Percentiles rank a stretch among this genome's conserved stretches.
These are phyloP conservation scores for Rhytidiadelphus loreus DNA, from an alignment of 225 moss, liverwort and hornwort species.

Conservation along the genomic window DNA sequence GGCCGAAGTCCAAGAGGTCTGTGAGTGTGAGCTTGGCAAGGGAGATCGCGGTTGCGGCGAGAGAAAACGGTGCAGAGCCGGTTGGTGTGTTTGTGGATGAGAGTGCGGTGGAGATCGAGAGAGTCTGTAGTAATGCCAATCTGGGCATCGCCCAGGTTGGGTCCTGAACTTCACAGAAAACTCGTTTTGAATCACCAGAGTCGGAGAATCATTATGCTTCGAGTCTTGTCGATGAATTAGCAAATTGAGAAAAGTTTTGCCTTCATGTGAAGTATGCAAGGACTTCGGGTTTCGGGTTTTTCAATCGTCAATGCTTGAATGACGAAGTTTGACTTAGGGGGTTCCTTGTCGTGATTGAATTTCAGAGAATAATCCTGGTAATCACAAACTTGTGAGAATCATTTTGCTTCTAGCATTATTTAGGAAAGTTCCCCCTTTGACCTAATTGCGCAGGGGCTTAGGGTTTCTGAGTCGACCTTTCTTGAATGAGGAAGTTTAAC, in stretches of 20 bases:
- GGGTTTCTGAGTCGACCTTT: no score
- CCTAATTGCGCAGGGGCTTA: not conserved
- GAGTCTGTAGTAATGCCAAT: conserved; percentile 31
- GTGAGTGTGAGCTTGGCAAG: conserved; percentile 42
- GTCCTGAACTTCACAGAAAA: not conserved
- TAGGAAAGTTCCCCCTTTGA: not conserved
- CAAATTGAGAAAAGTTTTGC: not conserved
- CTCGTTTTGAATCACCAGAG: not conserved
- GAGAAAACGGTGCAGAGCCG: conserved; percentile 76
- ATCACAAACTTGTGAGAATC: not conserved
- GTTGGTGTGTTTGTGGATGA: conserved; percentile 93
- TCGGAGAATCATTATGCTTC: not conserved
- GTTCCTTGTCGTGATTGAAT: not conserved
- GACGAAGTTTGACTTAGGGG: not conserved
- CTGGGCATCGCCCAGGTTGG: conserved; percentile 57
- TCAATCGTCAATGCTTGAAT: not conserved
- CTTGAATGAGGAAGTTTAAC: not conserved
- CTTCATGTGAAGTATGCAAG: not conserved
- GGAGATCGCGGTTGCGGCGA: conserved; percentile 65
- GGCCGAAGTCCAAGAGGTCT: conserved; percentile 71
- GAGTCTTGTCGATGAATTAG: not conserved
- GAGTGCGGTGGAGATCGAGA: conserved; percentile 44
- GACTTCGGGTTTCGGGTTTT: not conserved
- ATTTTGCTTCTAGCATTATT: not conserved
- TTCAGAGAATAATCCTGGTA: not conserved